Evolutionary conservation across 495 filamentous ascomycete genomes (phyloP).

Genomic region (Extremus antarcticus): DNA sequence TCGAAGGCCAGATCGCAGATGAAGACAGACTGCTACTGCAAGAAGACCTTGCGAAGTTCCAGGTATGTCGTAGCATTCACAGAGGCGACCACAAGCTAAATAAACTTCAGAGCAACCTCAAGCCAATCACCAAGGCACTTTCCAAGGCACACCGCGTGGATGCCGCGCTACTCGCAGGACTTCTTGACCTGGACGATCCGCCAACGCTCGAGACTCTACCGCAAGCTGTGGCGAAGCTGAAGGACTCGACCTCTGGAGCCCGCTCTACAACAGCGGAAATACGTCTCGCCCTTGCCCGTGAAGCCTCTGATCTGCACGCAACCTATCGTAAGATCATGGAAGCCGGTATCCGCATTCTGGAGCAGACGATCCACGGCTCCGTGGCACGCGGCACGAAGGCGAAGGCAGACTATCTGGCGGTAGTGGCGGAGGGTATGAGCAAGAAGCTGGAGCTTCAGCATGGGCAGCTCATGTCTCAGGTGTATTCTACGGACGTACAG

Average conservation of each 20-base stretch:
- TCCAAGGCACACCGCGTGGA: neutral
- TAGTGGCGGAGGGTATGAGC: constrained; percentile 44
- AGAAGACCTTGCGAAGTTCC: constrained; percentile 9
- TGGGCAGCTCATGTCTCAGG: constrained; percentile 8
- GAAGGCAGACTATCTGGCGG: constrained; percentile 46
- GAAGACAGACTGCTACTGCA: constrained; percentile 9
- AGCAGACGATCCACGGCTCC: constrained; percentile 55
- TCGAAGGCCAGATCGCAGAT: constrained; percentile 6
- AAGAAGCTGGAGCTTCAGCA: constrained; percentile 31
- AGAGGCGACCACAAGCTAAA: neutral
- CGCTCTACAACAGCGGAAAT: neutral
- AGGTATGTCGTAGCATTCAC: neutral
- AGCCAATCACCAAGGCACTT: neutral
- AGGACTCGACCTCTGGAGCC: neutral
- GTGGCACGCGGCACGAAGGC: constrained; percentile 46
- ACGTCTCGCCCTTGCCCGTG: constrained; percentile 5
- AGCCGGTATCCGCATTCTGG: constrained; percentile 32
- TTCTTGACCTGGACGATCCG: neutral
- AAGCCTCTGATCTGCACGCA: constrained; percentile 1
- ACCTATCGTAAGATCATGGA: constrained; percentile 22
- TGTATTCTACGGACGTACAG: constrained; percentile 47
- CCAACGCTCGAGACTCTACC: neutral
- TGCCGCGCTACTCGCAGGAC: neutral
- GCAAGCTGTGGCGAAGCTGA: neutral
- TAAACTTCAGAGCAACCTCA: neutral